Conservation (phyloP, 176 grass and related monocot genomes). For the Rhynchospora breviuscula region DNA sequence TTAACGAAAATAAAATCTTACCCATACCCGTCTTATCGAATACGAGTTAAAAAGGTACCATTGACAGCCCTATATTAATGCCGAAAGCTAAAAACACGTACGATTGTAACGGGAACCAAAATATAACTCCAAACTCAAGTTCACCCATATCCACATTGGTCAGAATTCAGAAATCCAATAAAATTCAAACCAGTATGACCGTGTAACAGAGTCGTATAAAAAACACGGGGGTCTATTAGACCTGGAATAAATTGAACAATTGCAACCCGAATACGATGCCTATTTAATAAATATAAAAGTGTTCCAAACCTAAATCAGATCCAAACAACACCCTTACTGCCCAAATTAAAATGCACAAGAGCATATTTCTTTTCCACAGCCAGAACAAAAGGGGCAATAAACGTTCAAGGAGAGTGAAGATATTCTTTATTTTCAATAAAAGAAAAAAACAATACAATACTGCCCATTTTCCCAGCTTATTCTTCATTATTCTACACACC, state of each 20-base stretch:
- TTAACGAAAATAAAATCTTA: too few species aligned
- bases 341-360: too few species aligned
- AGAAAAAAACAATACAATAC: neutral
- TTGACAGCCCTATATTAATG: too few species aligned
- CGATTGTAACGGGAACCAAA: neutral
- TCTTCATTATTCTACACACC: constrained; percentile 5
- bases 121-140: neutral
- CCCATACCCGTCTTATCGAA: too few species aligned
- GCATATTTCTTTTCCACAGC: neutral
- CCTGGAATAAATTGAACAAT: neutral
- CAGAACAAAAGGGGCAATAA: neutral
- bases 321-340: too few species aligned
- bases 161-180: neutral
- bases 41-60: too few species aligned
- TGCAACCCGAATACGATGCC: neutral
- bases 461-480: neutral
- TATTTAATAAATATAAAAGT: neutral
- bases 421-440: neutral
- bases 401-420: neutral
- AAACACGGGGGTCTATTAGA: too few species aligned
- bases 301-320: neutral
- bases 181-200: neutral
- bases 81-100: too few species aligned
- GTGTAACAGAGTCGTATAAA: too few species aligned
- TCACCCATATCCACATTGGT: neutral